phyloP scores from a whole-genome alignment of 1,284 basidiomycete species.

The Porodaedalea pini region DNA sequence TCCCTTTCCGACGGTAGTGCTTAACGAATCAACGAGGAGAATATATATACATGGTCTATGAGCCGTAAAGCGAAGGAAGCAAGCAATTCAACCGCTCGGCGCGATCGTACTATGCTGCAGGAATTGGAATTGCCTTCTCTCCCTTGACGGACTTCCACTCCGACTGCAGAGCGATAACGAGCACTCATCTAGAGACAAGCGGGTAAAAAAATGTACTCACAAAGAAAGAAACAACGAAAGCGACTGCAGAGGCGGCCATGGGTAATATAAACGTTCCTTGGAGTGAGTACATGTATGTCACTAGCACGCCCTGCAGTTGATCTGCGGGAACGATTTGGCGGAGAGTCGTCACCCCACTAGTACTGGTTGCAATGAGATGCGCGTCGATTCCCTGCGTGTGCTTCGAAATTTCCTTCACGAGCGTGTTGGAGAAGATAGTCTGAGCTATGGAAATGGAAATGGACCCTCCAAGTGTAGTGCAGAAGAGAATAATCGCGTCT shows the following conservation, averaged over 20 bases:
- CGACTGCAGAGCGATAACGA: no score
- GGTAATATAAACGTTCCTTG: conserved; percentile 13
- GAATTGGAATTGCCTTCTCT: no score
- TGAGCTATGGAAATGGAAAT: conserved; percentile 25
- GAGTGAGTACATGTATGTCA: conserved; percentile 16
- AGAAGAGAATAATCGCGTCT: conserved; percentile 24
- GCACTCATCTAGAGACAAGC: no score
- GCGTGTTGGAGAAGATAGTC: conserved; percentile 23
- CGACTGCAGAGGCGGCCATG: conserved; percentile 1
- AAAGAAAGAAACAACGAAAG: conserved; percentile 12
- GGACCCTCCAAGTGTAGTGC: conserved; percentile 23
- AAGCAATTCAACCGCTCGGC: no score
- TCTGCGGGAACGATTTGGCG: conserved; percentile 17
- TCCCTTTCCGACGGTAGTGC: no score
- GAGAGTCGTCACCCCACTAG: conserved; percentile 20
- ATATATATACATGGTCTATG: no score
- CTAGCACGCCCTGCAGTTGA: conserved; percentile 16
- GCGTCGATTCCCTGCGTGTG: conserved; percentile 20
- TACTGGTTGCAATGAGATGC: conserved; percentile 10
- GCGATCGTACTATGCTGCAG: no score
- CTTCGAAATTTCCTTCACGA: conserved; percentile 16
- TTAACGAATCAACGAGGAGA: no score
- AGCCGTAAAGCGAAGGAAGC: no score
- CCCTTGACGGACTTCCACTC: no score
- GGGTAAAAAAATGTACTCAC: no score